Base-by-base conservation (phyloP, 768 basidiomycete species). In the Hysterangium stoloniferum region DNA sequence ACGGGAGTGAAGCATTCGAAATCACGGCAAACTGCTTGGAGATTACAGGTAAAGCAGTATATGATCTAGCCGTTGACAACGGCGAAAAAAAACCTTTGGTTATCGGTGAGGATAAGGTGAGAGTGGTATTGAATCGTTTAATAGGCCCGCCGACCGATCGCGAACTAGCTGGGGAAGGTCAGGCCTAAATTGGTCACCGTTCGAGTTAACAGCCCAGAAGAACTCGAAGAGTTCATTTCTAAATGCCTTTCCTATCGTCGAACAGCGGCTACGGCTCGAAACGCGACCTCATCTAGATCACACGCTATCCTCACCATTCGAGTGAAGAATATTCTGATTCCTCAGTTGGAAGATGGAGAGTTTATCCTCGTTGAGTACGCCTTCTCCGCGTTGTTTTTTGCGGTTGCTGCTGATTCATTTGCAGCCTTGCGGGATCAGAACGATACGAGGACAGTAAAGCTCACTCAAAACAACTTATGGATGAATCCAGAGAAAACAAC, bases 281-380 rank as follows among this genome's bases (percentile, higher is more conserved):
- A 68, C 49, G 64, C 64, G 0, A 47, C 57, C 5, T 66, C 64
- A 25, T 66, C 64, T 41, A 61, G 67, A 1, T 65, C 64, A 46
- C 67, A 68, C 43, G 67, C 67, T 1, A 12, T 68, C 27, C 58
- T 68, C 12, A 68, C 61, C 25, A 63, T 68, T 52, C 51, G 57
- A 20, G 56, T 66, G 42, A 64, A 60, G 55, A 68, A 68, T 51
- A 64, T 56, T 20, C 52, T 64, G n/a, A 52, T 67, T 9, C 66
- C 64, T 5, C 62, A 64, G 32, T 62, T 62, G 0, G 65, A 67
- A 19, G 66, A 68, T 32, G 66, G 67, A 4, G 59, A 66, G 54
- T 55, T 68, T 3, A 61, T 68, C 29, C 61, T 68, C 6, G 67
- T 68, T 42, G 67, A 68, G 67, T 68, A 43, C 29, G 66, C 15